These are phyloP conservation scores for Domatiomyces catenatus DNA, from an alignment of 2,329 filamentous ascomycete genomes.

Conservation along the genomic window DNA sequence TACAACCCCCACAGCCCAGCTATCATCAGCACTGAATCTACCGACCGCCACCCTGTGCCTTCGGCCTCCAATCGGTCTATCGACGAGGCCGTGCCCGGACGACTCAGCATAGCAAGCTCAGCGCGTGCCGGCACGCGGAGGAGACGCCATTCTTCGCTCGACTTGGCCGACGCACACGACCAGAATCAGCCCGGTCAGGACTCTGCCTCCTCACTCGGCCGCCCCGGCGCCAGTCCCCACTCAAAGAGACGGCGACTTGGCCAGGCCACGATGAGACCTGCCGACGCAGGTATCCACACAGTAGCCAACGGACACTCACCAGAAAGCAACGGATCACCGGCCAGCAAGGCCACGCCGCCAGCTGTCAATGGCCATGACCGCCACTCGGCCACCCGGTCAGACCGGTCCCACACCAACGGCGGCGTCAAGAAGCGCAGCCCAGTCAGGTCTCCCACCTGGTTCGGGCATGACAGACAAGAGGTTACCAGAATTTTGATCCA, in stretches of 20 bases:
- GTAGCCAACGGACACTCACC: conserved; percentile 41
- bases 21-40: conserved; percentile 1
- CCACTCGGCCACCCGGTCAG: conserved; percentile 22
- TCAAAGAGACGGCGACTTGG: conserved; percentile 45
- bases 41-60: conserved; percentile 9
- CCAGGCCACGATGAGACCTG: conserved; percentile 46
- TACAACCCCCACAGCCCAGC: conserved; percentile 24
- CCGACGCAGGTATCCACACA: conserved; percentile 35
- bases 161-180: conserved; percentile 3
- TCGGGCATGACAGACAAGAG: conserved; percentile 81
- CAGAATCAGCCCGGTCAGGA: conserved; percentile 16
- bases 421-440: conserved; percentile 21
- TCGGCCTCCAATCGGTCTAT: conserved; percentile 1
- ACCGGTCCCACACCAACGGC: conserved; percentile 27
- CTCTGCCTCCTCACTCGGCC: conserved; percentile 20
- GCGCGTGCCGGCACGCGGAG: conserved; percentile 9
- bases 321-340: conserved; percentile 41
- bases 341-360: conserved; percentile 32
- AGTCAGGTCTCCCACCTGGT: conserved; percentile 40
- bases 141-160: conserved; percentile 9
- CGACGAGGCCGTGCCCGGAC: neutral
- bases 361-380: conserved; percentile 42
- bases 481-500: conserved; percentile 87
- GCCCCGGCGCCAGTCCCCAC: conserved; percentile 18
- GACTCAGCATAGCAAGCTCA: neutral